Conservation (phyloP, 2,329 filamentous ascomycete genomes). For the Aspergillus neoniger region DNA sequence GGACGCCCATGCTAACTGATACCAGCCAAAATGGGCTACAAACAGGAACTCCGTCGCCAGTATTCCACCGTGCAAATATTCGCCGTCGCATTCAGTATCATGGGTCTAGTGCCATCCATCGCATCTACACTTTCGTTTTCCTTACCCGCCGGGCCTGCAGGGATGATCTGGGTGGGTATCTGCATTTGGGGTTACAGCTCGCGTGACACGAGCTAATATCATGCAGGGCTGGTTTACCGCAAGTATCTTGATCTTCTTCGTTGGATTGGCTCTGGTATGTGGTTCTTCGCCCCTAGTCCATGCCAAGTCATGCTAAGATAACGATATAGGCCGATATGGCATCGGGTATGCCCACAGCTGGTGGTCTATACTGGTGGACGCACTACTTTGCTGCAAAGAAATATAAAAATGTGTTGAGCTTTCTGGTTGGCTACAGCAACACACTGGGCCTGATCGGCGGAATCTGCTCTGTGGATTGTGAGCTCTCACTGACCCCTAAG, state of each 20-base stretch:
- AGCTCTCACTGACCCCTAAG: constrained; percentile 7
- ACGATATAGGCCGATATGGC: constrained; percentile 50
- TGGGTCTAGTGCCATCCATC: constrained; percentile 63
- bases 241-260: constrained; percentile 59
- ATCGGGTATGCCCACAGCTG: constrained; percentile 60
- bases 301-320: neutral
- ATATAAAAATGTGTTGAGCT: constrained; percentile 60
- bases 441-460: constrained; percentile 63
- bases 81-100: constrained; percentile 61
- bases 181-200: neutral
- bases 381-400: constrained; percentile 60
- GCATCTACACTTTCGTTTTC: constrained; percentile 61
- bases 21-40: constrained; percentile 49
- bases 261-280: constrained; percentile 60
- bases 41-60: constrained; percentile 63
- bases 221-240: constrained; percentile 58
- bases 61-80: constrained; percentile 66
- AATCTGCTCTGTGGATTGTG: constrained; percentile 62
- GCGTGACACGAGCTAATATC: neutral
- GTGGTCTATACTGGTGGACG: constrained; percentile 62
- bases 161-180: constrained; percentile 59
- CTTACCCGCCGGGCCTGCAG: constrained; percentile 60
- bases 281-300: constrained; percentile 11
- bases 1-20: neutral
- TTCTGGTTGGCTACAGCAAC: constrained; percentile 63